Evolutionary conservation across 441 rosid genomes (phyloP).

Genomic region (Erodium chrysanthum): DNA sequence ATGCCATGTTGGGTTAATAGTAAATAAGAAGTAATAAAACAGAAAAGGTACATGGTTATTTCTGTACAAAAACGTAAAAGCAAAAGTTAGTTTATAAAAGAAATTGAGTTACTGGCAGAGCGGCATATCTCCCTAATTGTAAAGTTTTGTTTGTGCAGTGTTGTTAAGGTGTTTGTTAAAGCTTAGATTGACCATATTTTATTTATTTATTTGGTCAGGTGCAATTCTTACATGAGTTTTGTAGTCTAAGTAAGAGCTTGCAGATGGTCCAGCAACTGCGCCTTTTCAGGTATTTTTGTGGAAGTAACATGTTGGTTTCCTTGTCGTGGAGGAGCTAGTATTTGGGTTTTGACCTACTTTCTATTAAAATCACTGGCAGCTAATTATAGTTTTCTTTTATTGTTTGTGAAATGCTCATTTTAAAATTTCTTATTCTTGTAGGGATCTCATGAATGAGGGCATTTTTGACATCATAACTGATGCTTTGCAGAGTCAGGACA

Average conservation of each 20-base stretch:
- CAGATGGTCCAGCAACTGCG: conserved; percentile 94
- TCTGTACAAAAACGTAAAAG: neutral
- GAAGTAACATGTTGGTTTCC: conserved; percentile 1
- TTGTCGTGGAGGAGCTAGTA: neutral
- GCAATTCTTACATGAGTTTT: conserved; percentile 86
- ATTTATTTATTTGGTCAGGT: conserved; percentile 43
- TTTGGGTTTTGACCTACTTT: neutral
- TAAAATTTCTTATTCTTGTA: conserved; percentile 23
- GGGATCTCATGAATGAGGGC: conserved; percentile 90
- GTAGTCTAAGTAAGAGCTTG: conserved; percentile 91
- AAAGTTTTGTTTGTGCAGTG: neutral
- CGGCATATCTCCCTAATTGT: neutral
- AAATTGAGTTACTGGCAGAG: neutral
- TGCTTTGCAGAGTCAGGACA: conserved; percentile 75
- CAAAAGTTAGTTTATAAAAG: neutral
- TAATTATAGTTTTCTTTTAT: neutral
- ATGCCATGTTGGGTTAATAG: neutral
- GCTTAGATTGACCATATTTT: neutral
- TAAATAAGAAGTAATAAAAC: neutral
- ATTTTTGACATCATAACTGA: conserved; percentile 74
- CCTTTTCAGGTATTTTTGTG: conserved; percentile 58
- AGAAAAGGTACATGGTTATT: neutral
- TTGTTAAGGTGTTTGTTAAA: neutral
- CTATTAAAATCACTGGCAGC: neutral
- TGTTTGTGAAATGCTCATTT: neutral